Base-by-base conservation (phyloP, 495 filamentous ascomycete genomes). In the Aspergillus nanangensis region DNA sequence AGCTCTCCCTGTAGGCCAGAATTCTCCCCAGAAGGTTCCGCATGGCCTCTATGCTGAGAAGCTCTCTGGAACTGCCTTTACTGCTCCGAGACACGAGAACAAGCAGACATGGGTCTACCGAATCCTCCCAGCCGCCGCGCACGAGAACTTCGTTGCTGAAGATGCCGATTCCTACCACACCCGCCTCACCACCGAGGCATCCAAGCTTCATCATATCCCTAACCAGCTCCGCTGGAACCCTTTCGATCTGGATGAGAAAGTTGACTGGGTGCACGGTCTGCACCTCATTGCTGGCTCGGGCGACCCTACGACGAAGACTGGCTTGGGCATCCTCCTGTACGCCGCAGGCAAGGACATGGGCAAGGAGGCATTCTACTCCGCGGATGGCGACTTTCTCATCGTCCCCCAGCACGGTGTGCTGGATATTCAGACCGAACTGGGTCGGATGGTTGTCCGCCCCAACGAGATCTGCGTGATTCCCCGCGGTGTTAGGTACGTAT, bases 41-140 rank as follows among this genome's bases (percentile, higher is more conserved):
- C 80, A 84, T 39, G 91, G 90, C 1, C 78, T 96, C 31, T 96
- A 95, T 62, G 78, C 88, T 38, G 91, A 96, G 64, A 95, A 95
- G 76, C 80, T 96, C 21, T 95, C 91, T 1, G 91, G 91, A 13
- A 95, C 91, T 5, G 84, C 91, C 29, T 96, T 96, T 61, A 96
- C 91, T 20, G 88, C 90, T 5, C 91, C 91, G 0, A 80, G 91
- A 14, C 78, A 84, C 65, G 87, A 93, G 60, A 96, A 95, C 69
- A 81, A 84, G 61, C 91, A 95, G 57, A 78, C 90, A 29, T 96
- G 91, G 91, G 81, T 95, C n/a, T 95, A 96, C 62, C 80, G 91
- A 9, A 88, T 95, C 48, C 72, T 95, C 21, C 91, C 91, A 27
- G 79, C 87, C 0, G 89, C 88, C 32, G 78, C 89, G 5, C 91